phyloP scores from a whole-genome alignment of 2,329 filamentous ascomycete species.

The Teratosphaeria viscida region DNA sequence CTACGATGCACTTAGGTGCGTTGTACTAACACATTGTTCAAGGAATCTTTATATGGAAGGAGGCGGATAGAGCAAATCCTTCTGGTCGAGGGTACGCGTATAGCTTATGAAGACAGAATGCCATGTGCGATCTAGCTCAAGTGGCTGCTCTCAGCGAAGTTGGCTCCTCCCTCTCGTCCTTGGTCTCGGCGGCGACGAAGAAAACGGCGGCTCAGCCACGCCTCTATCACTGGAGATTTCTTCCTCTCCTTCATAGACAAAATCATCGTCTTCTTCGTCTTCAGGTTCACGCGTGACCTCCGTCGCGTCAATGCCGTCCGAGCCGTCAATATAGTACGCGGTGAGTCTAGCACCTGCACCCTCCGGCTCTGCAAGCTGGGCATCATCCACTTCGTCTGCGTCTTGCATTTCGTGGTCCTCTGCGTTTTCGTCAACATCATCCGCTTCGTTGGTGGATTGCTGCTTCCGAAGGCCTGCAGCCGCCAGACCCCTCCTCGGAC shows the following conservation, averaged over 20 bases:
- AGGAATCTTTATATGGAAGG: no score
- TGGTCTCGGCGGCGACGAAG: not conserved
- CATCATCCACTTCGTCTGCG: constrained; percentile 8
- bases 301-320: not conserved
- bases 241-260: not conserved
- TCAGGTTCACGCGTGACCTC: not conserved
- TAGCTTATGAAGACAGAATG: no score
- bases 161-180: not conserved
- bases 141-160: not conserved
- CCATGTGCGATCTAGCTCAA: no score
- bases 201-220: not conserved
- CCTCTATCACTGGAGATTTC: not conserved
- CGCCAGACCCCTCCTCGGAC: constrained; percentile 3
- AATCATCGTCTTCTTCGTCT: not conserved
- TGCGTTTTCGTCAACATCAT: not conserved
- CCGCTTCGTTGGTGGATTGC: constrained; percentile 2
- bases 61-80: no score
- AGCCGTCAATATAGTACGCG: not conserved
- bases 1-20: no score
- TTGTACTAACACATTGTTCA: no score
- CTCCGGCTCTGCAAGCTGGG: not conserved
- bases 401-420: not conserved
- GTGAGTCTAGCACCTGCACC: not conserved
- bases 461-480: constrained; percentile 3
- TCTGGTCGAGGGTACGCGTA: no score